Evolutionary conservation across 345 rosid species (phyloP), one percentile per base, ranked within the genome.

Genomic region (Garcia nutans): DNA sequence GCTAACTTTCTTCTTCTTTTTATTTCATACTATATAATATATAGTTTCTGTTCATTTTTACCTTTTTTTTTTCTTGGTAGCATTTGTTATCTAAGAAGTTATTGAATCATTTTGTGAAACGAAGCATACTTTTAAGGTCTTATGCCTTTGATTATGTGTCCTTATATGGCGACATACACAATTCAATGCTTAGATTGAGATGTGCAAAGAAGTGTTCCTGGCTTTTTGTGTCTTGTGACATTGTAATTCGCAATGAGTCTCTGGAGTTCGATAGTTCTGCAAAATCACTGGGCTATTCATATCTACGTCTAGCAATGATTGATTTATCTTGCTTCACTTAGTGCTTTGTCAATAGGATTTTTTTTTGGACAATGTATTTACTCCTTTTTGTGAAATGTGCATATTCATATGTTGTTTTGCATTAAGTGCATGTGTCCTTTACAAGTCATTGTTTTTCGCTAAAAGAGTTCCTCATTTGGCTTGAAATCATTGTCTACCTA

Each of bases 101-200:
- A 22, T 49, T 49, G 58, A 2, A 23, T 68, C 10, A 6, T 23
- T 67, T 23, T 4, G 19, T 22, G 31, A 45, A 65, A 42, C 42
- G 52, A 65, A 44, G 52, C 15, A 12, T 10, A 11, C 19, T 22
- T 66, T 0, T 44, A 54, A 41, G 42, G 22, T 31, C 17, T 66
- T 5, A n/a, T 17, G 1, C 33, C 19, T 9, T 66, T 66, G 52
- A 66, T n/a, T 66, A 66, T 7, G 22, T 54, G 31, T 22, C 28
- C 22, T 66, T 66, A 22, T 44, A 16, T 9, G 71, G 28, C 57
- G 47, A 23, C 19, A 0, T 19, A 8, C 49, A 16, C 45, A 49
- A 47, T 68, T 68, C 7, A 23, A 69, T 68, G 58, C 22, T 3
- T 69, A 50, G 24, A 12, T n/a, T 65, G 58, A 50, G 72, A 69